These are phyloP conservation scores for Neoboletus brunneissimus DNA, from an alignment of 768 basidiomycete genomes.

Conservation along the genomic window DNA sequence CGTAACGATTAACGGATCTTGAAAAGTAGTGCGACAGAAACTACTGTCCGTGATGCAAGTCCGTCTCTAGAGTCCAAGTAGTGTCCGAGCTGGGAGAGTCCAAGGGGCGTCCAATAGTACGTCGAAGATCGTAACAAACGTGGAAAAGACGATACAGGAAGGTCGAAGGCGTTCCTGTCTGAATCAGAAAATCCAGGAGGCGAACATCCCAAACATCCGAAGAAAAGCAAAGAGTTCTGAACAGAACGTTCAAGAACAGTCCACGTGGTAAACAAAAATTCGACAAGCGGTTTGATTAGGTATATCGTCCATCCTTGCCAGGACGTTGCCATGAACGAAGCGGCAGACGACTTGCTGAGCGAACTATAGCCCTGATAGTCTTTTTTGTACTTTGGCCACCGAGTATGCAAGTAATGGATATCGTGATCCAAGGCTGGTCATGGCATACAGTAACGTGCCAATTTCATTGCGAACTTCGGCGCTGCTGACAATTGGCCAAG, in stretches of 20 bases:
- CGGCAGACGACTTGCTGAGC: slow-evolving; percentile 1
- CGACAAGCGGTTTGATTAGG: background rate
- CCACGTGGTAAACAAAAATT: slow-evolving; percentile 1
- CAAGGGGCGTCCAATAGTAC: slow-evolving; percentile 21
- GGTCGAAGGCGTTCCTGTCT: slow-evolving; percentile 7
- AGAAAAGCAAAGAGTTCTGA: background rate
- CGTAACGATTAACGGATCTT: slow-evolving; percentile 27
- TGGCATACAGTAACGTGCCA: slow-evolving; percentile 56
- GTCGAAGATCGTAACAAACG: slow-evolving; percentile 26
- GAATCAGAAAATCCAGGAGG: slow-evolving; percentile 5
- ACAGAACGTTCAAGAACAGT: slow-evolving; percentile 13
- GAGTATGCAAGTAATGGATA: slow-evolving; percentile 54
- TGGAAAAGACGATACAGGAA: slow-evolving; percentile 14
- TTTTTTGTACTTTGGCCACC: slow-evolving; percentile 31
- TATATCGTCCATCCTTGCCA: background rate
- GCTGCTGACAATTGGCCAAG: slow-evolving; percentile 60
- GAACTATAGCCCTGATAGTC: slow-evolving; percentile 29
- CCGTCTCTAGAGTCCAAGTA: slow-evolving; percentile 28
- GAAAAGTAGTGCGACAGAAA: slow-evolving; percentile 10
- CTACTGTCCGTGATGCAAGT: slow-evolving; percentile 23
- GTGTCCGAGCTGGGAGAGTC: slow-evolving; percentile 18
- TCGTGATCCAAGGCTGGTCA: slow-evolving; percentile 56
- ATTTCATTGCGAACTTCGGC: slow-evolving; percentile 63
- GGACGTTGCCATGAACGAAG: slow-evolving; percentile 1
- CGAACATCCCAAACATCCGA: slow-evolving; percentile 7